These are phyloP conservation scores for Dipteronia dyeriana DNA, from an alignment of 345 rosid species.

Conservation along the genomic window DNA sequence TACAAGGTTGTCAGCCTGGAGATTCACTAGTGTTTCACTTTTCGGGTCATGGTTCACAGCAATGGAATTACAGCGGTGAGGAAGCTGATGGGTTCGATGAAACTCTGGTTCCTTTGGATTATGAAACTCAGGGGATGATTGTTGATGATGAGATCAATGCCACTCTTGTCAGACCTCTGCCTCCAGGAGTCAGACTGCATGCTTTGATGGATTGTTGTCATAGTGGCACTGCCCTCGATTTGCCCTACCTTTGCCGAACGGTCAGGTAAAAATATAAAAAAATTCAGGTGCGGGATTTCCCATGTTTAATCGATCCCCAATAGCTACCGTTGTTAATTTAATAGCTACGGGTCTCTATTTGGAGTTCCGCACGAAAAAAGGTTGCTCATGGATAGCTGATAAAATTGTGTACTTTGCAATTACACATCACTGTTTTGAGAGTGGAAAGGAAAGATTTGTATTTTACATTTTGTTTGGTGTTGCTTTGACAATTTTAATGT, in stretches of 20 bases:
- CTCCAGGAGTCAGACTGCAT: constrained; percentile 74
- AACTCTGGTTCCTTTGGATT: constrained; percentile 85
- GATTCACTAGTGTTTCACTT: constrained; percentile 88
- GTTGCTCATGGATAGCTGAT: too few relatives aligned
- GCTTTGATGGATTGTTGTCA: constrained; percentile 85
- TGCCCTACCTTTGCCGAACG: constrained; percentile 86
- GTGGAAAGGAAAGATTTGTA: too few relatives aligned
- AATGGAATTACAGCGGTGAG: constrained; percentile 75
- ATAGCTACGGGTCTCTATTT: too few relatives aligned
- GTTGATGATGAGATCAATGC: constrained; percentile 88
- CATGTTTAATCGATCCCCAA: too few relatives aligned
- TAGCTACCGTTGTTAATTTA: too few relatives aligned
- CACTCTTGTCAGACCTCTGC: constrained; percentile 72
- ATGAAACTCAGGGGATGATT: constrained; percentile 96
- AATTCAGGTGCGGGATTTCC: too few relatives aligned
- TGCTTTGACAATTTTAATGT: too few relatives aligned
- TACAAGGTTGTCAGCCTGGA: constrained; percentile 86
- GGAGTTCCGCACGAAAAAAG: too few relatives aligned
- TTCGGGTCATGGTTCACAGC: constrained; percentile 85
- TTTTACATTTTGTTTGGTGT: too few relatives aligned
- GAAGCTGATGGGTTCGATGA: constrained; percentile 90
- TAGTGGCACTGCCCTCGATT: constrained; percentile 86
- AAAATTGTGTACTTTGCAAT: not conserved
- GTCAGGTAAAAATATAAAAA: constrained; percentile 25
- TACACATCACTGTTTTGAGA: too few relatives aligned